Conservation (phyloP, 352 stramenopile genomes). For the Phytopythium aichiense region DNA sequence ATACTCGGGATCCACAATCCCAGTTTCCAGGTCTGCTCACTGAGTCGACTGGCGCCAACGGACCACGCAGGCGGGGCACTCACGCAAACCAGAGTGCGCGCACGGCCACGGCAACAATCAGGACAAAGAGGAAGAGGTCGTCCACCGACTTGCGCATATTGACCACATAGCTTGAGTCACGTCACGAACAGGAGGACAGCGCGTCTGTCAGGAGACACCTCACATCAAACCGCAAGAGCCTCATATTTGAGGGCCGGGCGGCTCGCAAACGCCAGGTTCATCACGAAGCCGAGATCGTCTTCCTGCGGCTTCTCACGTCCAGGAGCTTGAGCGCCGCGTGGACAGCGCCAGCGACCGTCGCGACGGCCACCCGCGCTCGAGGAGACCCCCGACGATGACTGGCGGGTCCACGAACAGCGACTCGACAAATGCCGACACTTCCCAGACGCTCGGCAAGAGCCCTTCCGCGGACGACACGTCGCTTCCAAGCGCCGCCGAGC, state of each 20-base stretch:
- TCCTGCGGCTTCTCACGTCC: constrained; percentile 60
- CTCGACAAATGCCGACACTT: constrained; percentile 45
- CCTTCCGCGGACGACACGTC: constrained; percentile 16
- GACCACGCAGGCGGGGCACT: background rate
- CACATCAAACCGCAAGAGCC: background rate
- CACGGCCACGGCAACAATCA: constrained; percentile 46
- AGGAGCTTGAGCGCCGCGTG: constrained; percentile 45
- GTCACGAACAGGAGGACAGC: background rate
- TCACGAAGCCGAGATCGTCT: constrained; percentile 58
- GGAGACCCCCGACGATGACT: constrained; percentile 53
- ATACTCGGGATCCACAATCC: background rate
- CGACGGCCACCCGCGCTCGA: constrained; percentile 53
- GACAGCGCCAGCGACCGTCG: constrained; percentile 25
- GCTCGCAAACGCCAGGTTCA: constrained; percentile 54
- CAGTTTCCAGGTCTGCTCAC: background rate
- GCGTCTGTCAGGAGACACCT: background rate
- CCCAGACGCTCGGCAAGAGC: constrained; percentile 49
- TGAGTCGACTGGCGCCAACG: too few relatives aligned
- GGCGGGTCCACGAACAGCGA: constrained; percentile 54
- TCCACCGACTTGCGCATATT: constrained; percentile 67
- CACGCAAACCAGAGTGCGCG: constrained; percentile 41
- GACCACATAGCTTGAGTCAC: constrained; percentile 42
- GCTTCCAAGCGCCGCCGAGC: constrained; percentile 18
- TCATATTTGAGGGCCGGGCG: constrained; percentile 60
- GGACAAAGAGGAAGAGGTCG: constrained; percentile 65